phyloP scores from a whole-genome alignment of 1,284 basidiomycete genomes.

The Porodaedalea pini region DNA sequence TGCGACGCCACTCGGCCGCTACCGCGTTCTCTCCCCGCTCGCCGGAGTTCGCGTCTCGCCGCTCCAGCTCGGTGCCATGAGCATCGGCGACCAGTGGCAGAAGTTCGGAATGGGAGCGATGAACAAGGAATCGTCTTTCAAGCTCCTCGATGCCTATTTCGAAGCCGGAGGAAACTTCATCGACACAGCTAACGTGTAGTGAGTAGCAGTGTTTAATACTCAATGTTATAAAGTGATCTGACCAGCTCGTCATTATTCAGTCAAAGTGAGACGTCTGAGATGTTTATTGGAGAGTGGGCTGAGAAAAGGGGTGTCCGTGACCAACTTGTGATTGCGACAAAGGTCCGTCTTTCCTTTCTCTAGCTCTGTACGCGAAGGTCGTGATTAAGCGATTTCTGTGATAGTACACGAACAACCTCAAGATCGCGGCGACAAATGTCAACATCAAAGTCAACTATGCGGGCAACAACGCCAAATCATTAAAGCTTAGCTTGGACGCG shows the following conservation, averaged over 20 bases:
- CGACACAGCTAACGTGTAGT: slow-evolving; percentile 52
- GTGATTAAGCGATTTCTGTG: not conserved
- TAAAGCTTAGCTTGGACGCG: slow-evolving; percentile 33
- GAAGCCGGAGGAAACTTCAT: slow-evolving; percentile 54
- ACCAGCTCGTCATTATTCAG: slow-evolving; percentile 28
- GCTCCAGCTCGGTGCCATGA: slow-evolving; percentile 43
- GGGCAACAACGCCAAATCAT: slow-evolving; percentile 37
- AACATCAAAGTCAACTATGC: slow-evolving; percentile 30
- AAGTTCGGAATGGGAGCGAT: slow-evolving; percentile 35
- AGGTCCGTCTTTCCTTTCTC: slow-evolving; percentile 31
- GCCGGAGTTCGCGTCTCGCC: slow-evolving; percentile 44
- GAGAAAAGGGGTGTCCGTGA: slow-evolving; percentile 47
- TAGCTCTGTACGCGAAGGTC: not conserved
- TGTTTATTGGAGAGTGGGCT: slow-evolving; percentile 57
- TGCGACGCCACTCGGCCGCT: slow-evolving; percentile 27
- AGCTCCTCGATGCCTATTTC: slow-evolving; percentile 47
- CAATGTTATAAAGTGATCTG: not conserved
- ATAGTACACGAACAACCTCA: slow-evolving; percentile 34
- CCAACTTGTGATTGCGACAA: slow-evolving; percentile 53
- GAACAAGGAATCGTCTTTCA: slow-evolving; percentile 43
- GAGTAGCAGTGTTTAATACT: slow-evolving; percentile 20
- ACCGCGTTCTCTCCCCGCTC: slow-evolving; percentile 40
- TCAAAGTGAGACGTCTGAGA: slow-evolving; percentile 48
- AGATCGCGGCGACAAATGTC: slow-evolving; percentile 24
- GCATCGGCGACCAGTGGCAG: slow-evolving; percentile 38